A percentile compares a stretch with the other conserved stretches of the same genome.
These are phyloP conservation scores for Scheffersomyces lignicola DNA, from an alignment of 1,139 yeast genomes.

Conservation along the genomic window DNA sequence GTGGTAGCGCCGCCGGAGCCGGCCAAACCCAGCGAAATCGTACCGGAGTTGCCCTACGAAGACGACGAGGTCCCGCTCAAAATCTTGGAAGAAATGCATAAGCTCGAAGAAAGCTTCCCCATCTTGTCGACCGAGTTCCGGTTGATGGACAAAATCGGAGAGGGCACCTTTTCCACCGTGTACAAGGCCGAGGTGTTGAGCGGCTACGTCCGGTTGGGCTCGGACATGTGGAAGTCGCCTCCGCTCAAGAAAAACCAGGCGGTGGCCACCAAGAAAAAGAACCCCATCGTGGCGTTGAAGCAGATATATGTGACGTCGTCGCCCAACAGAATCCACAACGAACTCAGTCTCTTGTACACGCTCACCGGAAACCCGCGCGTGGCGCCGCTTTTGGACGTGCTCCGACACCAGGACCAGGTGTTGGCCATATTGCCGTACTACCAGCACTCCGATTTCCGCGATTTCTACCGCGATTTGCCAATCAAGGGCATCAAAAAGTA, in stretches of 20 bases:
- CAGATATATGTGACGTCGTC: conserved; percentile 95
- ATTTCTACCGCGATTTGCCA: conserved; percentile 78
- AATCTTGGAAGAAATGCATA: conserved; percentile 65
- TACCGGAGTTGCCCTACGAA: conserved; percentile 22
- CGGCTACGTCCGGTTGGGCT: conserved; percentile 38
- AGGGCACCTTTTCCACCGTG: conserved; percentile 90
- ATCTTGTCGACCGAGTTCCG: conserved; percentile 60
- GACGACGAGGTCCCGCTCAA: conserved; percentile 50
- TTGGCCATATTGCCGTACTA: conserved; percentile 90
- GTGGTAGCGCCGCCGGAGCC: background rate
- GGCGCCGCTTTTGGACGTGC: conserved; percentile 86
- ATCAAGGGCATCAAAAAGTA: conserved; percentile 78
- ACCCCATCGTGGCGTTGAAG: conserved; percentile 82
- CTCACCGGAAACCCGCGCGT: conserved; percentile 71
- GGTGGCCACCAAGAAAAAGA: conserved; percentile 23
- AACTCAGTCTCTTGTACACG: conserved; percentile 70
- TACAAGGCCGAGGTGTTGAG: conserved; percentile 80
- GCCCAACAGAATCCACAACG: conserved; percentile 86
- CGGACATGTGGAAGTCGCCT: conserved; percentile 49
- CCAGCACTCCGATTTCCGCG: conserved; percentile 88
- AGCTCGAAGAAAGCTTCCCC: conserved; percentile 64
- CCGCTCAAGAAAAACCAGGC: conserved; percentile 31
- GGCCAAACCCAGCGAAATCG: background rate
- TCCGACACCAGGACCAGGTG: conserved; percentile 87
- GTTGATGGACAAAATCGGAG: conserved; percentile 85